Evolutionary conservation across 2,329 filamentous ascomycete genomes (phyloP), one percentile per base, ranked within the genome.

Genomic region (Orbilia blumenaviensis): DNA sequence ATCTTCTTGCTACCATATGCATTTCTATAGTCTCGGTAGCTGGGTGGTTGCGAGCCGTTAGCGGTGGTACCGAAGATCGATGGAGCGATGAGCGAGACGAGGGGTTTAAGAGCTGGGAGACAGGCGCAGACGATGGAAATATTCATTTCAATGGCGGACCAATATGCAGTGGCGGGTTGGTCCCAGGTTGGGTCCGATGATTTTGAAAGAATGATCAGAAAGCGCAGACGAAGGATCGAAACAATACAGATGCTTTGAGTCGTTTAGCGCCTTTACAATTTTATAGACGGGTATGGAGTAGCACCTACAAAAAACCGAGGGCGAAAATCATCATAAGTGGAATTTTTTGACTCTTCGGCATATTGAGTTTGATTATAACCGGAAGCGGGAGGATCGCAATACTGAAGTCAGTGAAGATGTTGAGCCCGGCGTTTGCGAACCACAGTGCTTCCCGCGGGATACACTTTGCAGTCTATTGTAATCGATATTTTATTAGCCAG

Each of bases 271-370:
- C n/a, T n/a, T n/a, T n/a, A n/a, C n/a, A n/a, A n/a, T n/a, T n/a
- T n/a, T n/a, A n/a, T 44, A 7, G 12, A 44, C 5, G 36, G n/a
- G 9, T n/a, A n/a, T 2, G 36, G 12, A 16, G 6, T 12, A 9
- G 25, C 25, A 2, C 81, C 66, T 75, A 84, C 82, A 86, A 80
- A 3, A 85, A 80, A 0, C 85, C 84, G 6, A 85, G 71, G 3
- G 80, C 84, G 81, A 84, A 82, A 78, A 86, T 82, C 46, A 84
- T 83, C 46, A 85, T 83, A 3, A 85, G 79, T 0, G 82, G 84
- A 25, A 84, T 68, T 79, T 85, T 86, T 78, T 86, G 85, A 16
- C 81, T 80, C 14, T 67, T 79, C 2, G 84, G 81, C 41, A 86
- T 82, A 27, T 83, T 81, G 3, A 86, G 80, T n/a, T 84, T 83